Percentiles rank a stretch among this genome's conserved stretches.
Evolutionary conservation across 202 grass and related monocot species (phyloP).

Genomic region (Zoysia matrella): DNA sequence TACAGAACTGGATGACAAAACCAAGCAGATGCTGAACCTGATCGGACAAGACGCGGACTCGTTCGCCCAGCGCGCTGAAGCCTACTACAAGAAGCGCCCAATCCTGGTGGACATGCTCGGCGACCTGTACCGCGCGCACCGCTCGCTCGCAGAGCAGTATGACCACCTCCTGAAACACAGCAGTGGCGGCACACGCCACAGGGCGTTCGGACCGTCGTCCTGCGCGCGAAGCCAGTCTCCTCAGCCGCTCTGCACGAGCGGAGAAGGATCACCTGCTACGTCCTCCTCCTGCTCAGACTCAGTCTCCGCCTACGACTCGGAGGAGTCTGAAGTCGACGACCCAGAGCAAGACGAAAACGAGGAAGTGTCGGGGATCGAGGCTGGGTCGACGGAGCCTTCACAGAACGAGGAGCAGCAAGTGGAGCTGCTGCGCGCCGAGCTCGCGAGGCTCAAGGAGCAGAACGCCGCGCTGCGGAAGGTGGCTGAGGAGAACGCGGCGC

Average conservation of each 20-base stretch:
- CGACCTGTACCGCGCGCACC: conserved; percentile 82
- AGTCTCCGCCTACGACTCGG: conserved; percentile 50
- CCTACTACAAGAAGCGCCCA: conserved; percentile 91
- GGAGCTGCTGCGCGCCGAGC: conserved; percentile 40
- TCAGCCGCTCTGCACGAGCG: not conserved
- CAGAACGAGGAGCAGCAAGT: no score
- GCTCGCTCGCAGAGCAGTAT: conserved; percentile 74
- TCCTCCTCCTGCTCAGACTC: conserved; percentile 35
- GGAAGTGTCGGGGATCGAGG: not conserved
- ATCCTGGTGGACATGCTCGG: conserved; percentile 81
- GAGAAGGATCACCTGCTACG: conserved; percentile 12
- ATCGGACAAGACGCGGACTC: conserved; percentile 91
- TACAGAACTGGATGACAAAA: conserved; percentile 78
- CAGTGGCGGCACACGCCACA: conserved; percentile 30
- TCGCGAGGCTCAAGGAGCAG: conserved; percentile 33
- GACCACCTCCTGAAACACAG: conserved; percentile 67
- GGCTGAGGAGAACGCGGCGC: conserved; percentile 46
- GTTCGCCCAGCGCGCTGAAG: conserved; percentile 86
- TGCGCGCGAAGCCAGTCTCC: conserved; percentile 47
- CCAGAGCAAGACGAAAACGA: conserved; percentile 52
- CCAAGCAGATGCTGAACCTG: conserved; percentile 79
- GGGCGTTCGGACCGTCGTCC: conserved; percentile 46
- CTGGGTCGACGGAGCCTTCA: not conserved
- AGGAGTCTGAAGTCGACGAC: conserved; percentile 74
- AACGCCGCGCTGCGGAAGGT: conserved; percentile 47